Conservation (phyloP, 2,329 filamentous ascomycete species). For the Hymenoscyphus salicellus region DNA sequence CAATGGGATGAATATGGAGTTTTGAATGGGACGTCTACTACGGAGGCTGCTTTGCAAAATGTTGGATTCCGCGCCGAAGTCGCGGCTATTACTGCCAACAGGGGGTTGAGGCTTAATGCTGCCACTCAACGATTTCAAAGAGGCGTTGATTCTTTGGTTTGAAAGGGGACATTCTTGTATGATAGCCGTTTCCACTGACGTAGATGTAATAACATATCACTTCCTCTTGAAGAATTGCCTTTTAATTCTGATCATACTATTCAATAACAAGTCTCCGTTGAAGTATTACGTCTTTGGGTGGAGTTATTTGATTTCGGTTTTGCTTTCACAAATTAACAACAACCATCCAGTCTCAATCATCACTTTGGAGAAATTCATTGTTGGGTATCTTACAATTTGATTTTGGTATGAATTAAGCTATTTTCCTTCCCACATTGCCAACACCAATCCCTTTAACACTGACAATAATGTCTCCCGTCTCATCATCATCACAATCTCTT, state of each 20-base stretch:
- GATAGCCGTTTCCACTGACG: not conserved
- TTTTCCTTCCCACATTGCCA: slow-evolving; percentile 91
- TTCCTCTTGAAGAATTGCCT: not conserved
- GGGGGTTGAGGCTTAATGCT: slow-evolving; percentile 30
- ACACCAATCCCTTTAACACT: slow-evolving; percentile 91
- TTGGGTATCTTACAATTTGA: slow-evolving; percentile 1
- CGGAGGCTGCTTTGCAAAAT: slow-evolving; percentile 31
- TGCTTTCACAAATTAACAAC: not conserved
- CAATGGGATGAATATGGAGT: slow-evolving; percentile 33
- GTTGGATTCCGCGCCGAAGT: slow-evolving; percentile 32
- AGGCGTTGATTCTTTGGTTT: slow-evolving; percentile 21
- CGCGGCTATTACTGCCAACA: slow-evolving; percentile 26
- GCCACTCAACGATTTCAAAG: slow-evolving; percentile 29
- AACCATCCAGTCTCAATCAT: not conserved
- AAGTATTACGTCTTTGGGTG: not conserved
- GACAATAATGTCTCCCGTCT: slow-evolving; percentile 69
- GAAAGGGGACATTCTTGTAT: slow-evolving; percentile 4
- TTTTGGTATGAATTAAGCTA: slow-evolving; percentile 49
- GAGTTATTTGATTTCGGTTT: not conserved
- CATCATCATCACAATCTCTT: slow-evolving; percentile 66
- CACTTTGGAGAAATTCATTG: not conserved
- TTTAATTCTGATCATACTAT: slow-evolving; percentile 53
- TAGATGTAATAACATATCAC: not conserved
- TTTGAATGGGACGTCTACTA: slow-evolving; percentile 14
- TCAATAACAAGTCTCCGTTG: slow-evolving; percentile 39